Base-by-base conservation (phyloP, 345 rosid genomes). In the Cardamine resedifolia region DNA sequence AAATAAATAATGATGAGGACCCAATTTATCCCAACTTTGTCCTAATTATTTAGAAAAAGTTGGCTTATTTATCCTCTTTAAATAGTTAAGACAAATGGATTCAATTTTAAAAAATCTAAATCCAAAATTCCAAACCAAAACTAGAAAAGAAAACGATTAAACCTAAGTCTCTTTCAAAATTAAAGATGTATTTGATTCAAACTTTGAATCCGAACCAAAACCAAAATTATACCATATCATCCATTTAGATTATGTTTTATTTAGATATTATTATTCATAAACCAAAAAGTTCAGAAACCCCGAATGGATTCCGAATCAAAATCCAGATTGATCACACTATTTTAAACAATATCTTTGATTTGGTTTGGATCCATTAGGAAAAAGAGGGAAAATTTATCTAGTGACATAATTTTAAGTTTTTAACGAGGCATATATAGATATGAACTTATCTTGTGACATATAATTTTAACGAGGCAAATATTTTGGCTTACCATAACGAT, bases 401-500 rank as follows among this genome's bases (percentile, higher is more conserved):
- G 7, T 28, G 27, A 41, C 44, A 41, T 50, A 20, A 21, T 33
- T 16, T 23, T 19, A 19, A 36, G n/a, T n/a, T n/a, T n/a, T n/a
- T n/a, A n/a, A n/a, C n/a, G n/a, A n/a, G n/a, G n/a, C n/a, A n/a
- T n/a, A n/a, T n/a, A n/a, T n/a, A n/a, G n/a, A n/a, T n/a, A n/a
- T n/a, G n/a, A n/a, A n/a, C 90, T 85, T 47, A 86, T 11, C 41
- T 31, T 12, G 4, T 26, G 19, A 27, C 41, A 36, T 34, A 10
- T 36, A 36, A 38, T 1, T 38, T 24, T 28, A 31, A 38, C 23
- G 26, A 20, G 44, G 58, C 34, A 63, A 39, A 38, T 38, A 50
- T 44, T 44, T 6, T 44, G 34, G 14, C 91, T 85, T 44, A 87
- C 96, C 85, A 92, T 77, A 43, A 38, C 95, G 11, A 90, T 86